Evolutionary conservation across 2,329 filamentous ascomycete genomes (phyloP).

Genomic region (Colletotrichum australisinense): DNA sequence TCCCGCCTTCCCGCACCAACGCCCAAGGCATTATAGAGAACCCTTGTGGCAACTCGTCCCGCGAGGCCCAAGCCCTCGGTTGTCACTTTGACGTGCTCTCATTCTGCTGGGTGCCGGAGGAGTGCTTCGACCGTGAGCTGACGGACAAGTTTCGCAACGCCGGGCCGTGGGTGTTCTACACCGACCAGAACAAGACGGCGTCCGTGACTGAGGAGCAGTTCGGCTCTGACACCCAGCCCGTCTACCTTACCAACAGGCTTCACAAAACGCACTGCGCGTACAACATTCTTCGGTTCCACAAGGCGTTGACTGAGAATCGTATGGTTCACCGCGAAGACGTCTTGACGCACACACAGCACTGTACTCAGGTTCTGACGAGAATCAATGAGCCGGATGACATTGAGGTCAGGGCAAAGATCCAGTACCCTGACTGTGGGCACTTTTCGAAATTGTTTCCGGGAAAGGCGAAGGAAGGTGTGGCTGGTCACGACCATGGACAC

Average conservation of each 20-base stretch:
- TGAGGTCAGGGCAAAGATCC: neutral
- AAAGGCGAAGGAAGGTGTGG: neutral
- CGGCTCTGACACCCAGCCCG: neutral
- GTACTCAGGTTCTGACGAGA: neutral
- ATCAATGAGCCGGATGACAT: neutral
- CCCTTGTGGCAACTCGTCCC: no score
- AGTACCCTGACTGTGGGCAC: neutral
- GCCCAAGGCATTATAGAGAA: no score
- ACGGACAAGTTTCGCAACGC: neutral
- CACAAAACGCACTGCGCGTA: neutral
- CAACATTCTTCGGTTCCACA: neutral
- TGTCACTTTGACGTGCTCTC: neutral
- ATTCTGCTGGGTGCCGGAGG: neutral
- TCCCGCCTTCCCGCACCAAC: no score
- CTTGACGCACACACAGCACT: conserved; percentile 9
- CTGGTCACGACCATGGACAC: neutral
- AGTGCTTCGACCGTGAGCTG: neutral
- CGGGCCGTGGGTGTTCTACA: neutral
- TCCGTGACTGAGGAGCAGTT: conserved; percentile 1
- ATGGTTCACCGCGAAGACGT: conserved; percentile 8
- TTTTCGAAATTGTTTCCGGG: neutral
- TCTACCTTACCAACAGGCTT: conserved; percentile 1
- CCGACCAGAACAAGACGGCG: neutral
- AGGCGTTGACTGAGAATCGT: conserved; percentile 1
- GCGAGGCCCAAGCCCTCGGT: no score